These are phyloP conservation scores for Trichoderma asperelloides DNA, from an alignment of 495 filamentous ascomycete genomes.

Conservation along the genomic window DNA sequence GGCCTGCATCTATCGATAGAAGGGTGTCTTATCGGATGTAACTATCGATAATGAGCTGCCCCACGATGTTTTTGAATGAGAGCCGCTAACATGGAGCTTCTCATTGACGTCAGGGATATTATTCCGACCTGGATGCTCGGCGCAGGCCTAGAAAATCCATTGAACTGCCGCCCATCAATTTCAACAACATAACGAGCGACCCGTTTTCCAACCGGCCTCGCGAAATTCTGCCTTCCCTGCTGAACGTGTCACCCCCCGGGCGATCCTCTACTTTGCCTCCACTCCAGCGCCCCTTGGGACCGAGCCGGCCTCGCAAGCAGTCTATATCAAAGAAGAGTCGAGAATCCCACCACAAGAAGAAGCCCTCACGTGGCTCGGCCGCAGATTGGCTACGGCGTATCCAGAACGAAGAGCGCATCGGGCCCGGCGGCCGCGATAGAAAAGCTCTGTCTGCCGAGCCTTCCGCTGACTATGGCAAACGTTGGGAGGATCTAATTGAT, in stretches of 20 bases:
- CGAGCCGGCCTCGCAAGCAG: conserved; percentile 67
- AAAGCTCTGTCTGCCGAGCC: conserved; percentile 84
- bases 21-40: neutral
- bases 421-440: conserved; percentile 63
- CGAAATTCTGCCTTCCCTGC: conserved; percentile 72
- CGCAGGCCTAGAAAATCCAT: conserved; percentile 49
- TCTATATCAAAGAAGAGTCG: conserved; percentile 69
- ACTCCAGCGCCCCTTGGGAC: conserved; percentile 53
- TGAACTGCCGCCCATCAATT: conserved; percentile 64
- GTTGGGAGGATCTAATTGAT: conserved; percentile 92
- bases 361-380: conserved; percentile 54
- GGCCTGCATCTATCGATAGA: neutral
- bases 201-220: conserved; percentile 52
- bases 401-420: conserved; percentile 43
- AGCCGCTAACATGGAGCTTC: conserved; percentile 8
- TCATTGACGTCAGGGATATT: conserved; percentile 45
- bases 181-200: conserved; percentile 56
- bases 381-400: conserved; percentile 41
- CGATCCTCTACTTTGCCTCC: conserved; percentile 82
- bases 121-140: conserved; percentile 61
- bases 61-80: neutral
- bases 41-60: neutral
- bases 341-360: conserved; percentile 66
- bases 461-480: conserved; percentile 65
- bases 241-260: conserved; percentile 72